Conservation (phyloP, 1,139 yeast genomes). For the Arxiozyma bovina region DNA sequence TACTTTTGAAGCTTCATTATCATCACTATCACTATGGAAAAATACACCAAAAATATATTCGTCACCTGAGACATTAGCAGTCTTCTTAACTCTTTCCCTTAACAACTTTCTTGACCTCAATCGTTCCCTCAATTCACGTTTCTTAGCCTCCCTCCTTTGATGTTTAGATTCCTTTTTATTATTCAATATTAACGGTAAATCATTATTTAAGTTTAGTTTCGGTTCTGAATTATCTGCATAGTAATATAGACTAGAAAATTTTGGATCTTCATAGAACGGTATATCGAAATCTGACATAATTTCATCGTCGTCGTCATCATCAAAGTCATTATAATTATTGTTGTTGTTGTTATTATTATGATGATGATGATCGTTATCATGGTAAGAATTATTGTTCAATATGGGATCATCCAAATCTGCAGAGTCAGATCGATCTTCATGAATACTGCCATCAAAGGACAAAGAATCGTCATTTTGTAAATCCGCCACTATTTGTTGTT, state of each 20-base stretch:
- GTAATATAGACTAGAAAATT: slow-evolving; percentile 29
- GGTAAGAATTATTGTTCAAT: not conserved
- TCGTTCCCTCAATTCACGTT: slow-evolving; percentile 29
- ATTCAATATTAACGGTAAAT: slow-evolving; percentile 34
- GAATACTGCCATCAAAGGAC: slow-evolving; percentile 30
- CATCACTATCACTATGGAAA: slow-evolving; percentile 29
- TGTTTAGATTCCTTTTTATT: slow-evolving; percentile 24
- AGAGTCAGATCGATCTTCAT: slow-evolving; percentile 27
- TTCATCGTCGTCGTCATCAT: slow-evolving; percentile 41
- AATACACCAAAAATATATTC: slow-evolving; percentile 30
- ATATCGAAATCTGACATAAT: slow-evolving; percentile 31
- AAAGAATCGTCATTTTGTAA: slow-evolving; percentile 34
- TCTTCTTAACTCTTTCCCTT: slow-evolving; percentile 16
- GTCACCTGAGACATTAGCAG: slow-evolving; percentile 19
- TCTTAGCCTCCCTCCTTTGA: slow-evolving; percentile 30
- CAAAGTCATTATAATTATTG: slow-evolving; percentile 22
- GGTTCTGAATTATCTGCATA: slow-evolving; percentile 29
- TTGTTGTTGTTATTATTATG: too few species aligned
- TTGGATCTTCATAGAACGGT: slow-evolving; percentile 34
- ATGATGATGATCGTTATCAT: slow-evolving; percentile 12
- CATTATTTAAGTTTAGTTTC: slow-evolving; percentile 26
- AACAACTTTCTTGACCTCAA: slow-evolving; percentile 20
- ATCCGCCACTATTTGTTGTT: slow-evolving; percentile 37
- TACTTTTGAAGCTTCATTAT: slow-evolving; percentile 18
- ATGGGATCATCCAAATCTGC: slow-evolving; percentile 11